Evolutionary conservation across 1,139 yeast species (phyloP).

Genomic region (Lodderomyces jiufengensis): DNA sequence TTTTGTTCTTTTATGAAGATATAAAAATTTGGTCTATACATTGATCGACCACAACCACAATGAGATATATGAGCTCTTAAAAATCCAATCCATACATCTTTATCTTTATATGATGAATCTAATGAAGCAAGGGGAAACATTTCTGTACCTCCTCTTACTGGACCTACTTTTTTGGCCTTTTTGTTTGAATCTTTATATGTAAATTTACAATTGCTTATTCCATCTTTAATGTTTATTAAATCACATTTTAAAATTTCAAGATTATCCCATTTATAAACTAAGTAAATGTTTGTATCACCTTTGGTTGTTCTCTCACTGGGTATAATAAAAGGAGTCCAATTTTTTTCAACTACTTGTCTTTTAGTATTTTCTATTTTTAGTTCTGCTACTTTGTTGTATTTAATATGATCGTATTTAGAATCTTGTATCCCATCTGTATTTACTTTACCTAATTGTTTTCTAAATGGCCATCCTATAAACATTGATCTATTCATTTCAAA

Average conservation of each 20-base stretch:
- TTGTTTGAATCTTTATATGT: constrained; percentile 19
- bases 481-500: constrained; percentile 21
- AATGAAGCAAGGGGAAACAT: constrained; percentile 18
- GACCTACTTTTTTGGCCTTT: constrained; percentile 23
- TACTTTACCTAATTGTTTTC: constrained; percentile 26
- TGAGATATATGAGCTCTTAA: constrained; percentile 33
- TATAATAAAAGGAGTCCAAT: constrained; percentile 44
- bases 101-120: background rate
- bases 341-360: constrained; percentile 27
- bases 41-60: constrained; percentile 36
- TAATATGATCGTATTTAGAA: constrained; percentile 16
- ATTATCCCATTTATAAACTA: constrained; percentile 38
- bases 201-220: constrained; percentile 29
- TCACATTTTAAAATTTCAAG: constrained; percentile 36
- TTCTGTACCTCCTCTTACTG: constrained; percentile 39
- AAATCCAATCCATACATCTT: constrained; percentile 34
- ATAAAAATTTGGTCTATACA: constrained; percentile 37
- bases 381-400: constrained; percentile 24
- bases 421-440: constrained; percentile 20
- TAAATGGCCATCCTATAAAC: constrained; percentile 31
- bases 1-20: constrained; percentile 20
- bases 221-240: constrained; percentile 16
- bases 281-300: constrained; percentile 25
- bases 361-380: constrained; percentile 19
- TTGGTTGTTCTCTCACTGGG: constrained; percentile 17